Conservation (phyloP, 169 alveolate species). For the Plasmodium knowlesi region DNA sequence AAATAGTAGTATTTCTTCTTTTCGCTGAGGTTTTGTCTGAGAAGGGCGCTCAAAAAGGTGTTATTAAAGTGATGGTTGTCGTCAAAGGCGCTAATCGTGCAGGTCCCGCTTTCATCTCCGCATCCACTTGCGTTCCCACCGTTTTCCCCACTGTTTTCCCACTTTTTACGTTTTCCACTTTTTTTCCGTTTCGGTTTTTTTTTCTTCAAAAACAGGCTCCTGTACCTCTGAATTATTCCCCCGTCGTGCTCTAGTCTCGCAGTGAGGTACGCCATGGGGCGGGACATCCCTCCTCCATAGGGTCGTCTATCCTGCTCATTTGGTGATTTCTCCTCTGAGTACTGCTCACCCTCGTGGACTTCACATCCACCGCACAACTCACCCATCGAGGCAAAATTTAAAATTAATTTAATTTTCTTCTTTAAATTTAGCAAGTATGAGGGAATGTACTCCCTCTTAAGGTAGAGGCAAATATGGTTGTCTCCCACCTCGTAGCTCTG, state of each 20-base stretch:
- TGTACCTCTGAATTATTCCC: constrained; percentile 18
- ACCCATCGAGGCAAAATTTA: constrained; percentile 5
- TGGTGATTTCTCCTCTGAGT: neutral
- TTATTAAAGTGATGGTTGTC: constrained; percentile 12
- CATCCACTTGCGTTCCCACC: neutral
- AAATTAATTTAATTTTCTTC: constrained; percentile 38
- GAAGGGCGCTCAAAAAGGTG: neutral
- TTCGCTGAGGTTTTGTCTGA: neutral
- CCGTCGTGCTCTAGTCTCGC: neutral
- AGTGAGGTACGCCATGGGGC: neutral
- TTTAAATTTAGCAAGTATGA: constrained; percentile 26
- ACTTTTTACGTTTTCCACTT: neutral
- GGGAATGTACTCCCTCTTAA: constrained; percentile 45
- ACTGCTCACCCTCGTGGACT: neutral
- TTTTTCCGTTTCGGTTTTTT: constrained; percentile 5
- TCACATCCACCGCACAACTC: neutral
- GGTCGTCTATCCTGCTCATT: neutral
- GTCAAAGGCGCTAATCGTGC: constrained; percentile 7
- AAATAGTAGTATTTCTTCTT: constrained; percentile 41
- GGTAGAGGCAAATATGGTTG: constrained; percentile 30
- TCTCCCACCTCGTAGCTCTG: neutral
- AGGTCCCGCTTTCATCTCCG: neutral
- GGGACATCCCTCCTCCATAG: neutral
- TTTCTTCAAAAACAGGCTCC: constrained; percentile 3
- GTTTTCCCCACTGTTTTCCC: neutral